phyloP scores from a whole-genome alignment of 306 rosid species.

The Vigna mungo region DNA sequence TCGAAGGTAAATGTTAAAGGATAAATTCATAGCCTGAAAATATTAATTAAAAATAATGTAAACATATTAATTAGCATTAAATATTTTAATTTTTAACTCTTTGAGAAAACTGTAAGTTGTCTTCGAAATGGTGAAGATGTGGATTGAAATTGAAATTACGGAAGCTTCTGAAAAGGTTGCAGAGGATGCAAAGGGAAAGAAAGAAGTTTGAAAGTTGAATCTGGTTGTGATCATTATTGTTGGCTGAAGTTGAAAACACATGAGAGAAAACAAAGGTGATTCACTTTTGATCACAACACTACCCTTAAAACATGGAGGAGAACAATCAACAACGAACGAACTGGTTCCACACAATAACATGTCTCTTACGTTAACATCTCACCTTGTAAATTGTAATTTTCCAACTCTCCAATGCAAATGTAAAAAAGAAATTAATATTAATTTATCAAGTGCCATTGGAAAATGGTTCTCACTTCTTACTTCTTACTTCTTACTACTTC shows the following conservation, averaged over 20 bases:
- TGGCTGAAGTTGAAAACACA: constrained; percentile 31
- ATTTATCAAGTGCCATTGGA: constrained; percentile 30
- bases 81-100: neutral
- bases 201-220: neutral
- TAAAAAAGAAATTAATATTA: too few species aligned
- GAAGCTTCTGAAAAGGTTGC: neutral
- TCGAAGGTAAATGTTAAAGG: neutral
- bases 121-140: too few species aligned
- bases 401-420: neutral
- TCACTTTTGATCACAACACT: constrained; percentile 19
- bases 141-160: neutral
- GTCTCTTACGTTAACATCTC: constrained; percentile 17
- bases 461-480: constrained; percentile 18
- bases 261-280: neutral
- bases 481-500: neutral
- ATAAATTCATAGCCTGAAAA: neutral
- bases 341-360: constrained; percentile 10
- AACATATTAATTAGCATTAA: neutral
- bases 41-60: neutral
- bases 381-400: constrained; percentile 1
- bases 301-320: constrained; percentile 50
- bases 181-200: neutral
- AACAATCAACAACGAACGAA: neutral
- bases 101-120: too few species aligned
- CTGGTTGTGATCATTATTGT: neutral